Evolutionary conservation across 352 stramenopile genomes (phyloP).

Genomic region (Elongisporangium prolatum): DNA sequence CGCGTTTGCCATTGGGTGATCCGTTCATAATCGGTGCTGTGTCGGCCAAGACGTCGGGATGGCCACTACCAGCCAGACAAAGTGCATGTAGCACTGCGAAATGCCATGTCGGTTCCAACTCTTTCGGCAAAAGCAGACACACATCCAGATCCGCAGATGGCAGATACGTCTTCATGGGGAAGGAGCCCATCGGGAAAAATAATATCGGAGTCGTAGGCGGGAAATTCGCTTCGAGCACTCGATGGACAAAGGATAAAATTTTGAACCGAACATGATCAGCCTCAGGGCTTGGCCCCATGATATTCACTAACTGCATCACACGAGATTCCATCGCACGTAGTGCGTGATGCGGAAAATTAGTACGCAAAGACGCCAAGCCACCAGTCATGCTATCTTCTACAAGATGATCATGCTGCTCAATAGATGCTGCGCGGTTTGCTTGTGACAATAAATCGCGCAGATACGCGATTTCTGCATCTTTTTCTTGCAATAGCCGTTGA

Average conservation of each 20-base stretch:
- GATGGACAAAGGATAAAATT: conserved; percentile 62
- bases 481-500: conserved; percentile 61
- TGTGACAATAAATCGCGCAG: conserved; percentile 37
- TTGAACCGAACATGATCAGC: conserved; percentile 59
- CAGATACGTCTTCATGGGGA: conserved; percentile 89
- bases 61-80: conserved; percentile 51
- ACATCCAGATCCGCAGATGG: conserved; percentile 84
- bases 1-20: conserved; percentile 13
- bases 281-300: conserved; percentile 58
- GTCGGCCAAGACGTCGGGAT: conserved; percentile 7
- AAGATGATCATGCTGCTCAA: conserved; percentile 9
- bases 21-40: conserved; percentile 9
- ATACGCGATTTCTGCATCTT: conserved; percentile 56
- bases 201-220: conserved; percentile 33
- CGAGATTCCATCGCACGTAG: conserved; percentile 16
- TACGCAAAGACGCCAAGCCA: conserved; percentile 15
- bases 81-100: conserved; percentile 82
- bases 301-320: conserved; percentile 49
- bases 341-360: conserved; percentile 31
- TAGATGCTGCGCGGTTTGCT: conserved; percentile 5
- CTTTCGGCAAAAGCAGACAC: conserved; percentile 72
- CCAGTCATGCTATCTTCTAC: conserved; percentile 1
- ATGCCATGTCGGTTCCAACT: conserved; percentile 83
- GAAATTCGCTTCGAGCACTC: conserved; percentile 54
- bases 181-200: conserved; percentile 78